These are phyloP conservation scores for Magnaporthales sp. DNA, from an alignment of 2,329 filamentous ascomycete genomes.

Conservation along the genomic window DNA sequence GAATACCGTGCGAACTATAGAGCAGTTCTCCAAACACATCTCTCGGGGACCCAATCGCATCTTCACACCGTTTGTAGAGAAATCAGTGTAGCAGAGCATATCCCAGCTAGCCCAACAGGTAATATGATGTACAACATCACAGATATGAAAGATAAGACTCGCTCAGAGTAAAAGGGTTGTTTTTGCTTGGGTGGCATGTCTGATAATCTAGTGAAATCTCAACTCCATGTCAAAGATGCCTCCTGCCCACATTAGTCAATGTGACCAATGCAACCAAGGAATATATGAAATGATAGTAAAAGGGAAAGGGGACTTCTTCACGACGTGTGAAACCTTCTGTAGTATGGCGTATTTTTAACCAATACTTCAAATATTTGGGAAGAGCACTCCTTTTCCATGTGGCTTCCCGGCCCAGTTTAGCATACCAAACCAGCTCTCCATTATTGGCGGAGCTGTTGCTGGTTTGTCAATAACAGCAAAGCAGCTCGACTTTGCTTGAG, in stretches of 20 bases:
- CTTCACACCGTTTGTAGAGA: not conserved
- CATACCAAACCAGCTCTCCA: not conserved
- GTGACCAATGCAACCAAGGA: not conserved
- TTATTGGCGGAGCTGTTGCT: not conserved
- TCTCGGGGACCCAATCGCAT: not conserved
- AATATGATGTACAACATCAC: not conserved
- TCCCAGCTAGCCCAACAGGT: not conserved
- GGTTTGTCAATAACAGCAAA: not conserved
- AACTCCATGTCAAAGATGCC: not conserved
- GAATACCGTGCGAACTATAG: not conserved
- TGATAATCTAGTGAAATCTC: not conserved
- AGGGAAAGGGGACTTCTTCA: not conserved
- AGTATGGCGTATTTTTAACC: not conserved
- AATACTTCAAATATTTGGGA: not conserved
- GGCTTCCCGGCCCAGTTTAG: not conserved
- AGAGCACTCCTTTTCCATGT: not conserved
- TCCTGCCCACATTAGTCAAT: not conserved
- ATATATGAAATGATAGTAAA: not conserved
- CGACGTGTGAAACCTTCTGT: not conserved
- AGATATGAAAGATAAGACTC: not conserved
- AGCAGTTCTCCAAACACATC: not conserved
- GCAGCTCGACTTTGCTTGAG: not conserved
- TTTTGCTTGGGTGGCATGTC: not conserved
- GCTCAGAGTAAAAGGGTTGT: not conserved
- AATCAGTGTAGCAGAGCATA: not conserved